Percentiles rank a stretch among this genome's conserved stretches.
Evolutionary conservation across 1,284 basidiomycete species (phyloP).

Genomic region (Waitea zeae): DNA sequence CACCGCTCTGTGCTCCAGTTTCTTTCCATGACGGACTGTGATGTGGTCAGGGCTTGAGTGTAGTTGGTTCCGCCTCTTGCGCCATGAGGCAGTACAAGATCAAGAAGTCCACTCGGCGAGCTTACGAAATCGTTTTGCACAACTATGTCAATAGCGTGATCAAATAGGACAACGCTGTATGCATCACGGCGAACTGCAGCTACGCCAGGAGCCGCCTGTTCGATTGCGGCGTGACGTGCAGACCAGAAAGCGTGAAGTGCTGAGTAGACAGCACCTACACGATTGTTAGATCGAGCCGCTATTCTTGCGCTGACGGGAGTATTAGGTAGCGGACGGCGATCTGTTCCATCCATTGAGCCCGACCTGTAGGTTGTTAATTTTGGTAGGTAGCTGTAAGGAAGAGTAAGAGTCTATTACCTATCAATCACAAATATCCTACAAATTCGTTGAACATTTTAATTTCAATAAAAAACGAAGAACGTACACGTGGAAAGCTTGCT

Average conservation of each 20-base stretch:
- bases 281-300: slow-evolving; percentile 20
- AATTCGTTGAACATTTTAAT: too few relatives aligned
- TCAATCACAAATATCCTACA: slow-evolving; percentile 35
- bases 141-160: slow-evolving; percentile 12
- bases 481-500: slow-evolving; percentile 43
- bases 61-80: slow-evolving; percentile 30
- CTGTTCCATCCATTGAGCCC: slow-evolving; percentile 25
- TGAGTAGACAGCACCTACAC: slow-evolving; percentile 40
- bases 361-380: slow-evolving; percentile 27
- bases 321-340: slow-evolving; percentile 24
- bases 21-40: slow-evolving; percentile 22
- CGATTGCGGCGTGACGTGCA: slow-evolving; percentile 22
- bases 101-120: slow-evolving; percentile 26
- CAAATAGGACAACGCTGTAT: slow-evolving; percentile 39
- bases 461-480: too few relatives aligned
- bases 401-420: too few relatives aligned
- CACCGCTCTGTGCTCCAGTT: slow-evolving; percentile 42
- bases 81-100: slow-evolving; percentile 16
- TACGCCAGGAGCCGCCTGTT: slow-evolving; percentile 8
- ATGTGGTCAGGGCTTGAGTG: slow-evolving; percentile 19
- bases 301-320: slow-evolving; percentile 27
- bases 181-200: slow-evolving; percentile 25
- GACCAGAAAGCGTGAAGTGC: slow-evolving; percentile 36
- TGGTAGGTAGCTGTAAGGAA: too few relatives aligned
- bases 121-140: slow-evolving; percentile 31